Evolutionary conservation across 805 yeast genomes (phyloP).

Genomic region (Cyberlindnera veronae): DNA sequence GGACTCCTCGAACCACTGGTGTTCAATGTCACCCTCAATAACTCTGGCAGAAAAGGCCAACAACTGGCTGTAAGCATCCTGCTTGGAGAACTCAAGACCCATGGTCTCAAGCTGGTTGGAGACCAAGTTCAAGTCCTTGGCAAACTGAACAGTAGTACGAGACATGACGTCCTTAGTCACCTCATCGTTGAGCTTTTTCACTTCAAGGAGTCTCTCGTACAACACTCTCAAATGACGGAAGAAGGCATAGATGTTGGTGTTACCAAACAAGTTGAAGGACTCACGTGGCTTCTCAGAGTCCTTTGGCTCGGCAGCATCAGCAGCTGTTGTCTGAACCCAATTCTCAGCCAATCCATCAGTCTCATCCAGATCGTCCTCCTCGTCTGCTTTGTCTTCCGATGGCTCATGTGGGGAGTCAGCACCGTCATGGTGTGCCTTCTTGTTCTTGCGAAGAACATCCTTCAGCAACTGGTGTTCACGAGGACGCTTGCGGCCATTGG

Average conservation of each 20-base stretch:
- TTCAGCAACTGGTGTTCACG: conserved; percentile 53
- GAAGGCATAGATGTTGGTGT: conserved; percentile 84
- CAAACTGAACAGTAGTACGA: conserved; percentile 68
- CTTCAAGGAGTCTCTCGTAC: conserved; percentile 75
- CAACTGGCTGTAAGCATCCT: conserved; percentile 75
- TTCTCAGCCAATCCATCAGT: conserved; percentile 24
- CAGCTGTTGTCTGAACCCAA: conserved; percentile 27
- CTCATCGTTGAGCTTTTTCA: conserved; percentile 65
- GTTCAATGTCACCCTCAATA: conserved; percentile 88
- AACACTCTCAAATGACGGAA: conserved; percentile 81
- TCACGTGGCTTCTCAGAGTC: conserved; percentile 38
- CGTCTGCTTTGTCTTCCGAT: conserved; percentile 26
- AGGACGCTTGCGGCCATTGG: conserved; percentile 31
- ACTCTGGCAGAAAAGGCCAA: conserved; percentile 67
- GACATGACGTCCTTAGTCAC: conserved; percentile 70
- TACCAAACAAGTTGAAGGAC: conserved; percentile 76
- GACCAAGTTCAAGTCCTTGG: conserved; percentile 77
- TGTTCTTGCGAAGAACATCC: conserved; percentile 57
- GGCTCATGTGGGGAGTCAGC: conserved; percentile 26
- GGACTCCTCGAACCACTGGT: conserved; percentile 92
- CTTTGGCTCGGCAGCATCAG: conserved; percentile 9
- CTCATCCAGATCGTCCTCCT: conserved; percentile 26
- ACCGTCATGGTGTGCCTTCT: conserved; percentile 29
- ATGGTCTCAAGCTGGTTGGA: conserved; percentile 78
- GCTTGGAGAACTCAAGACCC: conserved; percentile 70